Evolutionary conservation across 2,329 filamentous ascomycete genomes (phyloP).

Genomic region (Xylariaceae sp.): DNA sequence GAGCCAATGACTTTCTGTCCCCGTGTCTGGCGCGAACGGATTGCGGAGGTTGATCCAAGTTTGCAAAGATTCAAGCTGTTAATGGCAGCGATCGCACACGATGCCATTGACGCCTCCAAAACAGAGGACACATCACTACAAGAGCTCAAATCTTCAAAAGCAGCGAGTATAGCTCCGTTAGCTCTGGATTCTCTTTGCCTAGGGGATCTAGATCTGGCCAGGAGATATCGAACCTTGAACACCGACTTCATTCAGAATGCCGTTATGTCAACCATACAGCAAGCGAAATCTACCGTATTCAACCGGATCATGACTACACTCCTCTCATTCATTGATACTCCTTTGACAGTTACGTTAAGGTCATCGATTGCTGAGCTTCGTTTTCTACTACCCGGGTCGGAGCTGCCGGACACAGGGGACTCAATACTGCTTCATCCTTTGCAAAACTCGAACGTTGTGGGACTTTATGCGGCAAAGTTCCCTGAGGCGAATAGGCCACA

Average conservation of each 20-base stretch:
- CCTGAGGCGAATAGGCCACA: constrained; percentile 26
- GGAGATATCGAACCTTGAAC: constrained; percentile 20
- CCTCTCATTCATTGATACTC: no score
- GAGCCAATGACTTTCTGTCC: constrained; percentile 36
- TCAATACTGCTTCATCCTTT: constrained; percentile 45
- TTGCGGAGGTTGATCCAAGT: constrained; percentile 45
- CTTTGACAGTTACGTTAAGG: no score
- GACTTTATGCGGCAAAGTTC: constrained; percentile 43
- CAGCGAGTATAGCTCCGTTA: constrained; percentile 27
- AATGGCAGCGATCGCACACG: constrained; percentile 28
- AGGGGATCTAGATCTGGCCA: constrained; percentile 38
- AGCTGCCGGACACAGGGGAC: no score
- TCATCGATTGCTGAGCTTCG: neutral
- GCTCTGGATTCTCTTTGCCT: constrained; percentile 45
- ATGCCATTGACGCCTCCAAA: constrained; percentile 1
- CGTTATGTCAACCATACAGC: constrained; percentile 3
- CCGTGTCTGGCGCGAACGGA: constrained; percentile 31
- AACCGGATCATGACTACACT: no score
- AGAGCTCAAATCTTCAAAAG: neutral
- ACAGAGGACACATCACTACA: no score
- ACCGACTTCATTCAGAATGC: neutral
- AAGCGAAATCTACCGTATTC: constrained; percentile 1
- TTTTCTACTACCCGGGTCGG: no score
- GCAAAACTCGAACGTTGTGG: constrained; percentile 51
- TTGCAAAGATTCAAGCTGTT: constrained; percentile 42